Percentiles rank a stretch among this genome's conserved stretches.
Evolutionary conservation across 257 asterid species (phyloP).

Genomic region (Nyctanthes arbortristis): DNA sequence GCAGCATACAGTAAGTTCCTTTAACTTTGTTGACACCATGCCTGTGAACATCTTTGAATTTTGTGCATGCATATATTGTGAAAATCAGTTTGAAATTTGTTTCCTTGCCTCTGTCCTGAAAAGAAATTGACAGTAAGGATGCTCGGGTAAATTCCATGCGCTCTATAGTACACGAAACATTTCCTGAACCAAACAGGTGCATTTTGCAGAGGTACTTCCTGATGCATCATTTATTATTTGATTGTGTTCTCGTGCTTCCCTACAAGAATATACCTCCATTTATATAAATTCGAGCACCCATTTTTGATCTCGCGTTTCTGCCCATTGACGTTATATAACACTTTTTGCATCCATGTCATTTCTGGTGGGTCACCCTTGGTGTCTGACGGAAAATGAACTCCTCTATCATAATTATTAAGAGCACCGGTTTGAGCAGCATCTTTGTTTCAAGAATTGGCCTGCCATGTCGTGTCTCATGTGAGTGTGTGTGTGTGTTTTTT

Average conservation of each 20-base stretch:
- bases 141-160: constrained; percentile 76
- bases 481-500: too few relatives aligned
- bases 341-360: not conserved
- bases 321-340: constrained; percentile 9
- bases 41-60: constrained; percentile 23
- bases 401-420: not conserved
- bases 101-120: constrained; percentile 30
- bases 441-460: too few relatives aligned
- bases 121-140: constrained; percentile 78
- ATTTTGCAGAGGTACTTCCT: constrained; percentile 76
- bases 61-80: constrained; percentile 15
- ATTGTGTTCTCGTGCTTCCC: not conserved
- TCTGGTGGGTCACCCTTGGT: not conserved
- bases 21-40: constrained; percentile 1
- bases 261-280: too few relatives aligned
- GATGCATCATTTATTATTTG: constrained; percentile 11
- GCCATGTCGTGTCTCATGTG: too few relatives aligned
- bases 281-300: too few relatives aligned
- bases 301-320: constrained; percentile 9
- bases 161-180: constrained; percentile 78
- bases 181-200: constrained; percentile 94
- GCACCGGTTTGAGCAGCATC: not conserved
- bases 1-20: constrained; percentile 80
- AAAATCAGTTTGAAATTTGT: constrained; percentile 11
- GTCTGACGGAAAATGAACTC: not conserved